Conservation (phyloP, 2,329 filamentous ascomycete genomes). For the Penicillium sp. region DNA sequence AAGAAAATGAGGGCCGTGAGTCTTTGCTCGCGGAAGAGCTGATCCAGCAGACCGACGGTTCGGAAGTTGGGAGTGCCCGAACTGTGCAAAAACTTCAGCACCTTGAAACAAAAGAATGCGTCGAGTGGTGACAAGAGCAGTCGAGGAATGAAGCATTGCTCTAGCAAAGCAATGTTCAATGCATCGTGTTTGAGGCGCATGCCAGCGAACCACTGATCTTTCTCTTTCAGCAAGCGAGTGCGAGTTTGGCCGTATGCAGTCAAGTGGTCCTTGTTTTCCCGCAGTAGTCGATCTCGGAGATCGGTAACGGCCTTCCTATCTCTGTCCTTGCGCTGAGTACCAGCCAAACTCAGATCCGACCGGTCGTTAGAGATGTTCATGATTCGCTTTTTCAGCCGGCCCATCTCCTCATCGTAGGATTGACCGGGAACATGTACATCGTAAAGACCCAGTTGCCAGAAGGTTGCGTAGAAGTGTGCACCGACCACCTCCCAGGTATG, state of each 20-base stretch:
- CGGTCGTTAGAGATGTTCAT: conserved; percentile 65
- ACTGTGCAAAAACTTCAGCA: conserved; percentile 82
- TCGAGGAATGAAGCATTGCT: conserved; percentile 88
- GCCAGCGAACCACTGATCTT: conserved; percentile 69
- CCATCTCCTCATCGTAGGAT: conserved; percentile 72
- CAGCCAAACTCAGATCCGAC: conserved; percentile 64
- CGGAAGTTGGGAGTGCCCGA: conserved; percentile 81
- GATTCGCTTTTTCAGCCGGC: conserved; percentile 62
- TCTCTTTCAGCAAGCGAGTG: conserved; percentile 67
- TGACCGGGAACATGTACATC: conserved; percentile 72
- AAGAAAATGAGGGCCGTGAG: conserved; percentile 79
- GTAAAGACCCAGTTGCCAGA: conserved; percentile 83
- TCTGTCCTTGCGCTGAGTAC: conserved; percentile 61
- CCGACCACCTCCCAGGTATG: conserved; percentile 66
- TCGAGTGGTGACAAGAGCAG: conserved; percentile 78
- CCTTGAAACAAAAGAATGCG: conserved; percentile 79
- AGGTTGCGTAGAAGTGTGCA: conserved; percentile 77
- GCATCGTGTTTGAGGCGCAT: conserved; percentile 59
- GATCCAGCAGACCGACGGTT: conserved; percentile 74
- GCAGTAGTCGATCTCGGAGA: conserved; percentile 62
- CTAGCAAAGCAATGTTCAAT: conserved; percentile 71
- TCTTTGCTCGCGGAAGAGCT: conserved; percentile 76
- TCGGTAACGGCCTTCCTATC: conserved; percentile 66
- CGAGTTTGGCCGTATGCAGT: conserved; percentile 63
- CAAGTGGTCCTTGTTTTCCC: conserved; percentile 67